Evolutionary conservation across 2,329 filamentous ascomycete genomes (phyloP).

Genomic region (Oidium heveae): DNA sequence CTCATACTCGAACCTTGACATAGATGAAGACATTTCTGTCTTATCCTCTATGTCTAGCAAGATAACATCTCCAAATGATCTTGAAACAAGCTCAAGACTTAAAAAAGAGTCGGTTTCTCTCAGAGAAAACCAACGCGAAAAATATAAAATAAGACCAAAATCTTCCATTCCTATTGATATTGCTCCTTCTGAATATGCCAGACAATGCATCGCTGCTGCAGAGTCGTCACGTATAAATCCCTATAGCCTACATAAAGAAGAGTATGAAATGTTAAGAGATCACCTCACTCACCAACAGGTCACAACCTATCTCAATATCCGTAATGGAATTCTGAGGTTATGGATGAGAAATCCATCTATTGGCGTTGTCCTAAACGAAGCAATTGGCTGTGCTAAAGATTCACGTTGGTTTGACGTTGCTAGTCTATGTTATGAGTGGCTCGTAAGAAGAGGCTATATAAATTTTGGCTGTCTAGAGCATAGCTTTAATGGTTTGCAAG

Average conservation of each 20-base stretch:
- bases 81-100: conserved; percentile 16
- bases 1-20: conserved; percentile 29
- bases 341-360: conserved; percentile 76
- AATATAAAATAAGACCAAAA: conserved; percentile 41
- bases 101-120: conserved; percentile 7
- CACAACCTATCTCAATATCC: conserved; percentile 84
- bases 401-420: conserved; percentile 73
- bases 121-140: conserved; percentile 14
- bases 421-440: conserved; percentile 75
- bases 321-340: conserved; percentile 75
- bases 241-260: conserved; percentile 62
- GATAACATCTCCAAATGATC: conserved; percentile 32
- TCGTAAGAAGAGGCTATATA: conserved; percentile 75
- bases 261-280: conserved; percentile 56
- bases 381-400: conserved; percentile 73
- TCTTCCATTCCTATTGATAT: conserved; percentile 64
- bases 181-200: conserved; percentile 54
- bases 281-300: conserved; percentile 75
- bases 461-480: conserved; percentile 82
- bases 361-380: conserved; percentile 59
- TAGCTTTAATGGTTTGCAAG: conserved; percentile 15
- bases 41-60: conserved; percentile 33
- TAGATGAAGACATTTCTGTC: conserved; percentile 21
- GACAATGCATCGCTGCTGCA: conserved; percentile 71
- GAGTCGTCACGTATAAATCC: conserved; percentile 76